Evolutionary conservation across 495 filamentous ascomycete genomes (phyloP), one percentile per base, ranked within the genome.

Genomic region (Cercophora scortea): DNA sequence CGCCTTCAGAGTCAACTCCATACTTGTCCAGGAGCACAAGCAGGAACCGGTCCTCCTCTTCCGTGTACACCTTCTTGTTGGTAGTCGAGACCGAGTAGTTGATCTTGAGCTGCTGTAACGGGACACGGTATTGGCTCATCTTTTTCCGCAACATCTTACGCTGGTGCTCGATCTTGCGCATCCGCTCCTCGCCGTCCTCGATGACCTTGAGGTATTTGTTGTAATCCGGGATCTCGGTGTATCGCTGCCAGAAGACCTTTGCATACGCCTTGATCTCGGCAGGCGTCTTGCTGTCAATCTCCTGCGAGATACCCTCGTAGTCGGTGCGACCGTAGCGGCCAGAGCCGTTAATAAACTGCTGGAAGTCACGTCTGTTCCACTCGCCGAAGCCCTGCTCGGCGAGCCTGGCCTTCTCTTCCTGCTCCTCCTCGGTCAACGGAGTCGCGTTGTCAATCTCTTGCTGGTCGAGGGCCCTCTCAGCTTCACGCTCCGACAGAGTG

Each of bases 61-160:
- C 94, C 0, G 93, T 96, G 63, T 99, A 99, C 6, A 97, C 90
- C 73, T 97, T 97, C 77, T 99, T 99, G 74, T 99, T 99, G 45
- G 94, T 99, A 3, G 94, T 99, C 3, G 90, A 95, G 17, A 99
- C 93, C 0, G 90, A 93, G 68, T 99, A 99, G 71, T 93, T 96
- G 72, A 99, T 89, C 76, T 95, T 95, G 51, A 99, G 80, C 68
- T 99, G 94, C 69, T 97, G 91, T 4, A 99, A 79, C 32, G 94
- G 94, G 42, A 96, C 92, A 6, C 91, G 89, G 66, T 96, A 97
- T 79, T 91, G 89, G 56, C 83, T 77, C 77, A 99, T 84, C 79
- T 99, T 99, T 78, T 88, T 92, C 46, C 83, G 79, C 38, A 99
- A 79, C 86, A 99, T 88, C 73, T 91, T 90, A 49, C 89, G 84